Conservation (phyloP, 2,329 filamentous ascomycete species). For the Alternaria sp. region DNA sequence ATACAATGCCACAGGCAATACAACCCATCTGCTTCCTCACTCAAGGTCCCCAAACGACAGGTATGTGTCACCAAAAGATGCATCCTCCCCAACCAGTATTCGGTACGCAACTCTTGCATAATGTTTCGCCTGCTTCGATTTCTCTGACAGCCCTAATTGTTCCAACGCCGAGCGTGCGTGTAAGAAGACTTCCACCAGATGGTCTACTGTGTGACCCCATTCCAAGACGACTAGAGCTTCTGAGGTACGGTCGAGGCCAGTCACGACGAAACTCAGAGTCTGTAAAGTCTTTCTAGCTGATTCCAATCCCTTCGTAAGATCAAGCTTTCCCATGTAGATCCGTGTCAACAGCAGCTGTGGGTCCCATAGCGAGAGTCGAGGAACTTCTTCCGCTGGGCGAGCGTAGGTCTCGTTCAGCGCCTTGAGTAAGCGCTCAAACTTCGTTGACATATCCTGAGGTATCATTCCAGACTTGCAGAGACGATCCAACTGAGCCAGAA, state of each 20-base stretch:
- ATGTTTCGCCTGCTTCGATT: conserved; percentile 27
- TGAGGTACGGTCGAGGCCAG: conserved; percentile 21
- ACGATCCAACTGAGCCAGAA: conserved; percentile 1
- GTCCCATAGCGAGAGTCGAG: conserved; percentile 32
- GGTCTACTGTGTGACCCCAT: conserved; percentile 44
- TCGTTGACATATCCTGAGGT: not conserved
- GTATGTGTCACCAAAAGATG: not conserved
- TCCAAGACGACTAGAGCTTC: conserved; percentile 23
- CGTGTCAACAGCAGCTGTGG: conserved; percentile 24
- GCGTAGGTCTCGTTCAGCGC: conserved; percentile 31
- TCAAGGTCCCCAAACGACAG: rapidly evolving
- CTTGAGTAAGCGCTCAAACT: conserved; percentile 21
- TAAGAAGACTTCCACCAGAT: conserved; percentile 41
- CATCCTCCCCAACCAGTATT: conserved; percentile 49
- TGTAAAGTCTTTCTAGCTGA: conserved; percentile 14
- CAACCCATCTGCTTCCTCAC: not conserved
- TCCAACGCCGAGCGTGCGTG: conserved; percentile 37
- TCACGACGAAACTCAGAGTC: conserved; percentile 22
- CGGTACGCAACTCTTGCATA: conserved; percentile 47
- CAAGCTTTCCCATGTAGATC: conserved; percentile 14
- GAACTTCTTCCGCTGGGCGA: conserved; percentile 25
- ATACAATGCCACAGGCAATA: not conserved
- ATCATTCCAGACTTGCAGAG: not conserved
- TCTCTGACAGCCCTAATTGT: conserved; percentile 24
- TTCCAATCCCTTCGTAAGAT: conserved; percentile 17